A percentile compares a stretch with the other conserved stretches of the same genome.
Conservation (phyloP, 768 basidiomycete species). For the Tubosaeta sp. region DNA sequence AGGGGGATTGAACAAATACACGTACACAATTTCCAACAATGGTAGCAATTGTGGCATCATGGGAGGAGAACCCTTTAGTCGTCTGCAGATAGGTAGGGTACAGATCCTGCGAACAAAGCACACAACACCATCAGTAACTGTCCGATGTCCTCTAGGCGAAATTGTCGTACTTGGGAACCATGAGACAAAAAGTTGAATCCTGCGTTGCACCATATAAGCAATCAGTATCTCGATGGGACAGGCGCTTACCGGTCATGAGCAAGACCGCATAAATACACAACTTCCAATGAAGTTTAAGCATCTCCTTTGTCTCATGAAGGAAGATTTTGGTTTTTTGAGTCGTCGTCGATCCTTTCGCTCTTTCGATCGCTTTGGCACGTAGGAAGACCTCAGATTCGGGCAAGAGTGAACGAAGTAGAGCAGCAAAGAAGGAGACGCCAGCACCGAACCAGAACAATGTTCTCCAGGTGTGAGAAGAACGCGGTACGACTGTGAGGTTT, state of each 20-base stretch:
- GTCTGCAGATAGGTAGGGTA: constrained; percentile 73
- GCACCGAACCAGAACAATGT: constrained; percentile 77
- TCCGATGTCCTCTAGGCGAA: neutral
- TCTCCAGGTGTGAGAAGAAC: constrained; percentile 53
- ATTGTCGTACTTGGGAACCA: constrained; percentile 50
- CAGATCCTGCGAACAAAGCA: constrained; percentile 42
- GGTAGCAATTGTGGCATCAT: constrained; percentile 67
- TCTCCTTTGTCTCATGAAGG: constrained; percentile 63
- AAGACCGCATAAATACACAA: constrained; percentile 80
- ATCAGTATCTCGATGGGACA: neutral
- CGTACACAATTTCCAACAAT: constrained; percentile 74
- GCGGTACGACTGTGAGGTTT: constrained; percentile 58
- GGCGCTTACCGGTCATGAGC: constrained; percentile 57
- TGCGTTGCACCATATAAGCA: constrained; percentile 15
- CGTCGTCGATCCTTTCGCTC: constrained; percentile 33
- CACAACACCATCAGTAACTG: neutral
- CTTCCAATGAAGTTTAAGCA: constrained; percentile 81
- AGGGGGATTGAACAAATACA: constrained; percentile 5
- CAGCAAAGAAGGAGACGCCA: constrained; percentile 67
- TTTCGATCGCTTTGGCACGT: constrained; percentile 54
- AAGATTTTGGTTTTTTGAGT: constrained; percentile 64
- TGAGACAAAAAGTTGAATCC: constrained; percentile 79
- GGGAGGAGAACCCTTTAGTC: constrained; percentile 55
- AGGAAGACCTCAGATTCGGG: constrained; percentile 81
- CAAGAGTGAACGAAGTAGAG: constrained; percentile 54